Base-by-base conservation (phyloP, 306 rosid species). In the Vachellia pachyceras region DNA sequence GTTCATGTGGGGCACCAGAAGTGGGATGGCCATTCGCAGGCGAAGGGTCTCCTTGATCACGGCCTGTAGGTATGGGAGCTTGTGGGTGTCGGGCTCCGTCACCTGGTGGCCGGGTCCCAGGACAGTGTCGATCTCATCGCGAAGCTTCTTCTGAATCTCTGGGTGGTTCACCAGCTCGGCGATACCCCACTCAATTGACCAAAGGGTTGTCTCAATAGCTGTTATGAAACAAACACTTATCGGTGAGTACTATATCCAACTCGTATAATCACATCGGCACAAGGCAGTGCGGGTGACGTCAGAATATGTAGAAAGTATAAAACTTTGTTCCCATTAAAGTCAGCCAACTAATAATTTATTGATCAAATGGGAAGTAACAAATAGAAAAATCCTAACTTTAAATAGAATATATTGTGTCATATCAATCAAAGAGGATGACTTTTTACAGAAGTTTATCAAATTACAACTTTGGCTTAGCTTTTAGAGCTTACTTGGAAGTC, bases 1-100 rank as follows among this genome's bases (percentile, higher is more conserved):
- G 79, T 92, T 92, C 97, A 92, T 90, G 88, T 92, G 97, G 1
- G 97, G 97, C n/a, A 91, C 94, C 0, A 92, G 97, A 14, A 92
- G 90, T 0, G 97, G 97, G 69, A 91, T 91, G 2, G 97, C 94
- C 97, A 91, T 92, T n/a, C 95, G 79, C 0, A 90, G 91, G 14
- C 97, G 86, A 2, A 92, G 89, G 10, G 95, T 87, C 57, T 92
- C 97, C 78, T 92, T 92, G 78, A 92, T 10, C 86, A 92, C 97
- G 0, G 97, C 97, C 15, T 90, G 92, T 0, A 92, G 91, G 87
- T 92, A 92, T 0, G 97, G 97, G 7, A 92, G 91, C 47, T 89
- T 90, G 15, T 79, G 52, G 18, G 46, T 74, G 55, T 92, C 95
- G 0, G 97, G 92, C 84, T 92, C 97, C 0, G 94, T 89, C 63